phyloP scores from a whole-genome alignment of 192 early-diverging fungal species.

The Umbelopsis sp. region DNA sequence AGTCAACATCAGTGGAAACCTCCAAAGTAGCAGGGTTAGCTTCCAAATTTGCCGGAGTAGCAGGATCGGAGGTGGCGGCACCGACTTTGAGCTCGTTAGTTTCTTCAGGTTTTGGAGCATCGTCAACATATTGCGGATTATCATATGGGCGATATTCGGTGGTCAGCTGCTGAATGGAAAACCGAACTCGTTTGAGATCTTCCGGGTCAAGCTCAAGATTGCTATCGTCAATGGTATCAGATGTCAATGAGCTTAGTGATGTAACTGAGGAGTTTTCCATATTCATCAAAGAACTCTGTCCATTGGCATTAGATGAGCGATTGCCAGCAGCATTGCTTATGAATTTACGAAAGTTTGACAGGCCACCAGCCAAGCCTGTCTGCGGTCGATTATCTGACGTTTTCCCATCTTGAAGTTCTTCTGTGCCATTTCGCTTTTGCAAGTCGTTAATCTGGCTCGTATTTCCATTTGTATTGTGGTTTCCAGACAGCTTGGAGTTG shows the following conservation, averaged over 20 bases:
- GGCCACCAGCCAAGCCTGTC: background rate
- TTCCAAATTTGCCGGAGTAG: background rate
- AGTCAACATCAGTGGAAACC: background rate
- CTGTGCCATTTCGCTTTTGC: background rate
- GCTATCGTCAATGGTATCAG: constrained; percentile 2
- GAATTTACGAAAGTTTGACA: constrained; percentile 4
- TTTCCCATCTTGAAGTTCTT: background rate
- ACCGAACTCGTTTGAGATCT: constrained; percentile 53
- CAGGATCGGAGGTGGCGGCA: background rate
- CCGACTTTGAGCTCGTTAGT: constrained; percentile 5
- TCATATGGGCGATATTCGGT: constrained; percentile 46
- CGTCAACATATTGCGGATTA: constrained; percentile 13
- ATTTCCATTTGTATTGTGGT: background rate
- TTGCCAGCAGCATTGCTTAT: background rate
- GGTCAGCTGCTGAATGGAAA: constrained; percentile 51
- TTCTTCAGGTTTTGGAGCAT: background rate
- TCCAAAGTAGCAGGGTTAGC: constrained; percentile 1
- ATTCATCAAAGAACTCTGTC: background rate
- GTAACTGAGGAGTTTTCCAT: background rate
- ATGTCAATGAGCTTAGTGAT: background rate
- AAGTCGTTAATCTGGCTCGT: background rate
- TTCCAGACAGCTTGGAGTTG: constrained; percentile 1
- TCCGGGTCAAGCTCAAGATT: constrained; percentile 22
- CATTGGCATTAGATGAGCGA: background rate
- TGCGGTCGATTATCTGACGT: background rate